Evolutionary conservation across 108 stramenopile species (phyloP), one percentile per base, ranked within the genome.

Genomic region (Hondaea fermentalgiana): DNA sequence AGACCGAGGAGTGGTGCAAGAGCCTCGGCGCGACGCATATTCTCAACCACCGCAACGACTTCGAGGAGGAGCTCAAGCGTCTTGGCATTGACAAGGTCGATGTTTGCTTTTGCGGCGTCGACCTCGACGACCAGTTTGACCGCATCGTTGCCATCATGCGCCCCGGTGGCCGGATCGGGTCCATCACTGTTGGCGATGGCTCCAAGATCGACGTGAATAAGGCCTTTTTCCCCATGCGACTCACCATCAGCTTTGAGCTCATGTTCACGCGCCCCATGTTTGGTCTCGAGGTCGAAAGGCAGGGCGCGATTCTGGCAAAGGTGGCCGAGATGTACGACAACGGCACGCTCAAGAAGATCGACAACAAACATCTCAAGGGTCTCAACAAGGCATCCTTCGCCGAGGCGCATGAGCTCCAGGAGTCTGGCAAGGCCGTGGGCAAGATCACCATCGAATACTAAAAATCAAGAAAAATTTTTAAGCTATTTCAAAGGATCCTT

Each of bases 241-340:
- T 87, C 59, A 45, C 87, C 19, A 14, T 87, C 3, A 29, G 35
- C 21, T 57, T 42, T 19, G 87, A 87, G 87, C 17, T 87, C 45
- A 87, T 87, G 87, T 87, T 87, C 44, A 60, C 59, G 28, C 58
- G 87, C 0, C 59, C 87, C 43, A 87, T 87, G 59, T 58, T 87
- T 59, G n/a, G 25, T 5, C 35, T 23, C 59, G 87, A 87, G 2
- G 12, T 5, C 44, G 87, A 59, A 12, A 60, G n/a, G 58, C 87
- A 87, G 5, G 59, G 60, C 0, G 44, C 28, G 16, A 58, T 87
- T 59, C 87, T 87, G 44, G 44, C 43, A 8, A 42, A 59, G 29
- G 87, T 87, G 12, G 87, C 59, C 43, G 59, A 60, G 44, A 19
- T 87, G 87, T 16, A 23, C n/a, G 87, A 87, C 59, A 25, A 16